Evolutionary conservation across 2,329 filamentous ascomycete genomes (phyloP).

Genomic region (Fusarium keratoplasticum): DNA sequence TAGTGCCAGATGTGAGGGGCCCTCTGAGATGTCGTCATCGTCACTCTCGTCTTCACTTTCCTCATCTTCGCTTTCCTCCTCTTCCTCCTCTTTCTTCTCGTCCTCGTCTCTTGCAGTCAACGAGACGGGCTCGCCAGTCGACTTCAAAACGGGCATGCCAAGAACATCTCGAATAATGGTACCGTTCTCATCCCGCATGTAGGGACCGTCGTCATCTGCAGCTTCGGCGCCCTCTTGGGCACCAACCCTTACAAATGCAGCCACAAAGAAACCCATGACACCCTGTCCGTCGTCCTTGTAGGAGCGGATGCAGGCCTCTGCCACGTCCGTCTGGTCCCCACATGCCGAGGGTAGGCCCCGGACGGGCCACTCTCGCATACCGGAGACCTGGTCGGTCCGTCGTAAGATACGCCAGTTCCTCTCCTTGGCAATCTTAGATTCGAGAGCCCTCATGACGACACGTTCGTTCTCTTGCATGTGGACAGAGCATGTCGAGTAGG

Average conservation of each 20-base stretch:
- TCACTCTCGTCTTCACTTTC: constrained; percentile 14
- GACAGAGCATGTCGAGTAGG: constrained; percentile 94
- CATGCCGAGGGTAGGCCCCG: constrained; percentile 66
- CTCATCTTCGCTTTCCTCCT: constrained; percentile 26
- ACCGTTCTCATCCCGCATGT: constrained; percentile 66
- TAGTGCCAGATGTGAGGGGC: constrained; percentile 12
- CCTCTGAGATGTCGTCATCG: constrained; percentile 6
- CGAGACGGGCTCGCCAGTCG: constrained; percentile 48
- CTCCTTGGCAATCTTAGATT: constrained; percentile 72
- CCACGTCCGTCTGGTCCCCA: constrained; percentile 63
- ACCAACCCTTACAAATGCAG: constrained; percentile 73
- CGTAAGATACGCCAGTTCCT: constrained; percentile 83
- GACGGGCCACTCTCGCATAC: constrained; percentile 81
- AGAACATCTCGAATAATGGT: constrained; percentile 58
- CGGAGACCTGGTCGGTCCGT: constrained; percentile 78
- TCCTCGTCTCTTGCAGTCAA: constrained; percentile 41
- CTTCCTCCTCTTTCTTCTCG: constrained; percentile 38
- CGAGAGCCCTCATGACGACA: constrained; percentile 80
- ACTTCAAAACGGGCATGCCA: constrained; percentile 53
- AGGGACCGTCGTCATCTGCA: constrained; percentile 57
- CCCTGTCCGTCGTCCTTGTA: constrained; percentile 84
- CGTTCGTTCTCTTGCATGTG: constrained; percentile 89
- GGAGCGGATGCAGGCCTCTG: constrained; percentile 83
- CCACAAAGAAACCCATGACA: constrained; percentile 96
- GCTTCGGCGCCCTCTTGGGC: constrained; percentile 27